Evolutionary conservation across 2,329 filamentous ascomycete species (phyloP).

Genomic region (Ceratocystis colombiana): DNA sequence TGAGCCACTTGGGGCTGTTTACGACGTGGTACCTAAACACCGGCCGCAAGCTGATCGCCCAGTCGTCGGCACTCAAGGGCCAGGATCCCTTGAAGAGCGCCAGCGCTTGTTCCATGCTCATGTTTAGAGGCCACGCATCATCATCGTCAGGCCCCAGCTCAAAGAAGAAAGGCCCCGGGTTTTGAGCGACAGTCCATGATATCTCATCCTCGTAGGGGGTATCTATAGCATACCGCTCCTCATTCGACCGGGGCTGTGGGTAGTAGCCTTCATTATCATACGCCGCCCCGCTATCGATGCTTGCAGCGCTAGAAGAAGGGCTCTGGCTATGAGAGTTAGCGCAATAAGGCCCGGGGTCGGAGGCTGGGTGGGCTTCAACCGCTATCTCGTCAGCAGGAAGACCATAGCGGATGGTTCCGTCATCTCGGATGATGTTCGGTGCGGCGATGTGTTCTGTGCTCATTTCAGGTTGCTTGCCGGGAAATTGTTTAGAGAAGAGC

Average conservation of each 20-base stretch:
- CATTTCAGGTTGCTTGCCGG: background rate
- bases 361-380: slow-evolving; percentile 2
- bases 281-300: slow-evolving; percentile 9
- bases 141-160: slow-evolving; percentile 9
- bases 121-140: slow-evolving; percentile 9
- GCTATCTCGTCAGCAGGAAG: background rate
- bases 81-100: slow-evolving; percentile 7
- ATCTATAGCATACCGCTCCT: slow-evolving; percentile 5
- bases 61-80: slow-evolving; percentile 10
- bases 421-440: background rate
- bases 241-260: background rate
- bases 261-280: slow-evolving; percentile 7
- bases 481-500: background rate
- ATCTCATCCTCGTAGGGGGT: background rate
- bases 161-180: slow-evolving; percentile 5
- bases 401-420: slow-evolving; percentile 1
- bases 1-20: slow-evolving; percentile 13
- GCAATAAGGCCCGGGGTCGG: background rate
- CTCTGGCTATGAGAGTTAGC: background rate
- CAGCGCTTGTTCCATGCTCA: slow-evolving; percentile 8
- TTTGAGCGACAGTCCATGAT: background rate
- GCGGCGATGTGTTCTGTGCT: background rate
- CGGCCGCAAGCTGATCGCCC: slow-evolving; percentile 3
- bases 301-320: background rate
- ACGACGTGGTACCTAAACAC: slow-evolving; percentile 8